Base-by-base conservation (phyloP, 148 eudicot genomes). In the Cornus florida region DNA sequence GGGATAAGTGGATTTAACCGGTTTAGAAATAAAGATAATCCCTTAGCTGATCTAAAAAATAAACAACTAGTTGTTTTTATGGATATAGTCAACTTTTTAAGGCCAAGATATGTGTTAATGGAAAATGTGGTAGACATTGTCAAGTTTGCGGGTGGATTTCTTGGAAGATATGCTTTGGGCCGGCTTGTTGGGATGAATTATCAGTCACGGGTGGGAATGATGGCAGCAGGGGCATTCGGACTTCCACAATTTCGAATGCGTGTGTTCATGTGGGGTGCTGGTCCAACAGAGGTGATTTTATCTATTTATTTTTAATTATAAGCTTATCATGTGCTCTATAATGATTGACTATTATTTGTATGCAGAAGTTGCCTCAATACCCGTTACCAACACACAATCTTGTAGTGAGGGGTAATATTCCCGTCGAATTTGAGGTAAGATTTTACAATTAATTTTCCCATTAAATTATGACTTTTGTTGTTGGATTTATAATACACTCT, bases 141-240 rank as follows among this genome's bases (percentile, higher is more conserved):
- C 0, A 94, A 79, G 82, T 94, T 94, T 78, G 68, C 90, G 20
- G 72, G 56, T 6, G 98, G 94, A 1, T 90, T 80, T 57, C 86
- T 91, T 23, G 96, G 93, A 6, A 81, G 94, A 74, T 94, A 94
- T 84, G 94, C 98, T 9, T 14, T 94, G 4, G 97, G 91, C 2
- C 83, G 92, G 16, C 73, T 94, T 46, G 90, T 94, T 62, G 83
- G 85, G 14, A 89, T 90, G 94, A 85, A 86, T 59, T 94, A 94
- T 67, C 98, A 94, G 81, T 84, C 92, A 0, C 53, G 98, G 13
- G 59, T 94, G 82, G 98, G 98, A 3, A 83, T 94, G 87, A 86
- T 94, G 98, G 96, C 94, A 1, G 98, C 94, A 0, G 98, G 98
- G 41, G 86, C 88, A 19, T 94, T 90, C 76, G 98, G 98, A 7